phyloP scores from a whole-genome alignment of 2,329 filamentous ascomycete species.

The Arthrobotrys sinensis region DNA sequence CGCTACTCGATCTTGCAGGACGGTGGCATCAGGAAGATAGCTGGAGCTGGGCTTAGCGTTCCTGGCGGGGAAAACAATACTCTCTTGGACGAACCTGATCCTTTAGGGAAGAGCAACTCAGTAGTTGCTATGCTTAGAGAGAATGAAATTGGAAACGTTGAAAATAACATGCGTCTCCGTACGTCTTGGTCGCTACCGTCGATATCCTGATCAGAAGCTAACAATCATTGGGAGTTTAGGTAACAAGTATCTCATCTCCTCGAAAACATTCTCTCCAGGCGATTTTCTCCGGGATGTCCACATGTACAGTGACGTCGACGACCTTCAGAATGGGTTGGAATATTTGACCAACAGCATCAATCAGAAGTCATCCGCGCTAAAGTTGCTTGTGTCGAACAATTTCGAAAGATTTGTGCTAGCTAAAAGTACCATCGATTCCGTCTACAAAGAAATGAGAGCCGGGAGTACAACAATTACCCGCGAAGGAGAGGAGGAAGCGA shows the following conservation, averaged over 20 bases:
- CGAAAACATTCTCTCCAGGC: slow-evolving; percentile 92
- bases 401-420: slow-evolving; percentile 98
- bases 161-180: slow-evolving; percentile 86
- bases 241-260: slow-evolving; percentile 94
- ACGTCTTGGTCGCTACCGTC: slow-evolving; percentile 66
- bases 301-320: slow-evolving; percentile 84
- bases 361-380: slow-evolving; percentile 96
- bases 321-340: slow-evolving; percentile 84
- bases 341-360: slow-evolving; percentile 92
- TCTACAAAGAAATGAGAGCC: slow-evolving; percentile 97
- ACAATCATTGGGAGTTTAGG: slow-evolving; percentile 69
- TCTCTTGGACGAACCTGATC: slow-evolving; percentile 92
- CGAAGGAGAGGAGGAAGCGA: slow-evolving; percentile 65
- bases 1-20: slow-evolving; percentile 64
- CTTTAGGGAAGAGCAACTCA: slow-evolving; percentile 87
- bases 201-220: slow-evolving; percentile 58
- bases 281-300: slow-evolving; percentile 95
- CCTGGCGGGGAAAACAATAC: slow-evolving; percentile 77
- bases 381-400: slow-evolving; percentile 95
- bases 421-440: slow-evolving; percentile 97
- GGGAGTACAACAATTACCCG: slow-evolving; percentile 69
- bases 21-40: slow-evolving; percentile 59
- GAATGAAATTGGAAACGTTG: slow-evolving; percentile 79
- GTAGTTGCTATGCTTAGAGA: slow-evolving; percentile 85
- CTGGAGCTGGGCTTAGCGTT: slow-evolving; percentile 58